Percentiles rank a stretch among this genome's conserved stretches.
phyloP scores from a whole-genome alignment of 1,284 basidiomycete genomes.

The Moniliella sp. region DNA sequence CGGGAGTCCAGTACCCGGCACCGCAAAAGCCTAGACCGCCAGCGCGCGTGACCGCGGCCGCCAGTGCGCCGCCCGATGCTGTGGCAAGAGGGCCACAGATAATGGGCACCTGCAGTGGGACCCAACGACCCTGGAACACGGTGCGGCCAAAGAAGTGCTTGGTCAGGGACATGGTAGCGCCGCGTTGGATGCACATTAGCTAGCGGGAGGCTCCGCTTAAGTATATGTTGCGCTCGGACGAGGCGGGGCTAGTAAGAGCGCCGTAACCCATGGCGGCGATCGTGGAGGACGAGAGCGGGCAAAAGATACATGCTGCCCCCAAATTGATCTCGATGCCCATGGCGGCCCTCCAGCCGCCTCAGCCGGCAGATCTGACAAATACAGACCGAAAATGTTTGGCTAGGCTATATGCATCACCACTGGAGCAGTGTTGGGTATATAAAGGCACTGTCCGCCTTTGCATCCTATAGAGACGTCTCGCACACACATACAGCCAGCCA shows the following conservation, averaged over 20 bases:
- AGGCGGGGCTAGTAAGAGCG: not conserved
- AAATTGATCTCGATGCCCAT: too few species aligned
- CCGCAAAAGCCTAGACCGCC: slow-evolving; percentile 30
- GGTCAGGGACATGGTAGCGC: not conserved
- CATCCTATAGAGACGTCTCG: too few species aligned
- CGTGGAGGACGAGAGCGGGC: too few species aligned
- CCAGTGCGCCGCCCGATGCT: slow-evolving; percentile 19
- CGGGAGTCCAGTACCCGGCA: slow-evolving; percentile 15
- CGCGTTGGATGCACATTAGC: not conserved
- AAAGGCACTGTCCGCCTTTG: not conserved
- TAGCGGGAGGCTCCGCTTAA: not conserved
- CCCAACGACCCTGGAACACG: too few species aligned
- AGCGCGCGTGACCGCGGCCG: slow-evolving; percentile 13
- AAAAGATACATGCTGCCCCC: too few species aligned
- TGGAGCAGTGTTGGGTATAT: not conserved
- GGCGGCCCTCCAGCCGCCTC: too few species aligned
- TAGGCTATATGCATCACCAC: too few species aligned
- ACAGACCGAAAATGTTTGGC: too few species aligned
- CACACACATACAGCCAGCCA: too few species aligned
- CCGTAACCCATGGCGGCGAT: not conserved
- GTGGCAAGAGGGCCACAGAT: slow-evolving; percentile 24
- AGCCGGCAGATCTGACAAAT: too few species aligned
- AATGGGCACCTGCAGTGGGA: slow-evolving; percentile 10
- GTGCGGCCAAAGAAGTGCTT: too few species aligned
- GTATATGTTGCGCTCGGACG: not conserved